Conservation (phyloP, 2,329 filamentous ascomycete genomes). For the Paraconiothyrium sp. region DNA sequence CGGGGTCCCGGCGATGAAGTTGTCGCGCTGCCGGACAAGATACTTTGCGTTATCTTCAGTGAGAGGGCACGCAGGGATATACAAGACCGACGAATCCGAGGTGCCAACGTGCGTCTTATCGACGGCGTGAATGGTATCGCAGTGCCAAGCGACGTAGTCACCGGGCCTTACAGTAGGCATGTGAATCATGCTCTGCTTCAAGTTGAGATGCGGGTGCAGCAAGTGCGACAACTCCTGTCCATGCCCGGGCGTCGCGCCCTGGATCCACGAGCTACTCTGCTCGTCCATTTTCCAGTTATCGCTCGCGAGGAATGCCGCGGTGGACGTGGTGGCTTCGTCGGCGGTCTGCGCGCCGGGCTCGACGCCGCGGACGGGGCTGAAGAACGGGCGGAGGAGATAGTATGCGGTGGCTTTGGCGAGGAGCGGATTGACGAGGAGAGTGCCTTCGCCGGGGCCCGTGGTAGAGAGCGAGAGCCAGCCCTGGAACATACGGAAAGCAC, state of each 20-base stretch:
- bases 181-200: constrained; percentile 75
- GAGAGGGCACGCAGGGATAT: constrained; percentile 86
- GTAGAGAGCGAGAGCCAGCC: constrained; percentile 85
- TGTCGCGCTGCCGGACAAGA: constrained; percentile 73
- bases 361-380: constrained; percentile 62
- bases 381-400: constrained; percentile 84
- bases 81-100: constrained; percentile 82
- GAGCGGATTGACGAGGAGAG: constrained; percentile 82
- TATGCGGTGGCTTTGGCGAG: constrained; percentile 81
- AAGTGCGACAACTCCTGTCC: constrained; percentile 73
- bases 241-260: constrained; percentile 74
- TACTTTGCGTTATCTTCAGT: constrained; percentile 79
- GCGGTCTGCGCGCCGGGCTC: constrained; percentile 44
- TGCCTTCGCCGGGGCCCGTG: constrained; percentile 79
- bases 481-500: constrained; percentile 88
- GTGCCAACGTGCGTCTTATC: constrained; percentile 78
- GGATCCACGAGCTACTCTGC: constrained; percentile 67
- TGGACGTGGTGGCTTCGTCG: constrained; percentile 39
- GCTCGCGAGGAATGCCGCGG: constrained; percentile 57
- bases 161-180: constrained; percentile 74
- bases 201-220: constrained; percentile 75
- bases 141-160: constrained; percentile 83
- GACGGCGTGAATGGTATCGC: constrained; percentile 82
- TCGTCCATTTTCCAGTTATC: constrained; percentile 70
- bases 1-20: constrained; percentile 70